A percentile compares a stretch with the other conserved stretches of the same genome.
Conservation (phyloP, 2,329 filamentous ascomycete species). For the Epichloe hybrida region DNA sequence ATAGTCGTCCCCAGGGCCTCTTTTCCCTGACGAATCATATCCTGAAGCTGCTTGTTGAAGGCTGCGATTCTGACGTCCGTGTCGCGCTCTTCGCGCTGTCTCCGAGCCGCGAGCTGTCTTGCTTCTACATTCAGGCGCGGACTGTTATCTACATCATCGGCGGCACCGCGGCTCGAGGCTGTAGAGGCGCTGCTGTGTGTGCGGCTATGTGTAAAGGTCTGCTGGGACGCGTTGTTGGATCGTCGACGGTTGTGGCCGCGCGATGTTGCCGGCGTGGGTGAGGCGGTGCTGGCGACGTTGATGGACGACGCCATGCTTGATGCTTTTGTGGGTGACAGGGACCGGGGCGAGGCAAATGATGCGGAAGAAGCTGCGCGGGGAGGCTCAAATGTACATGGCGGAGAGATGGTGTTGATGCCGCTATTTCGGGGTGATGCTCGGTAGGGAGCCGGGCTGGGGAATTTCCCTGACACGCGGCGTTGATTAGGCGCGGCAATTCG, state of each 20-base stretch:
- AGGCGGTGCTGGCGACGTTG: slow-evolving; percentile 10
- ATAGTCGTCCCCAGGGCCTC: slow-evolving; percentile 69
- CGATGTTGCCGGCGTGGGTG: slow-evolving; percentile 11
- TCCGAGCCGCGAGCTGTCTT: slow-evolving; percentile 57
- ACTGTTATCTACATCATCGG: slow-evolving; percentile 19
- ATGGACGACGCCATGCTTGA: slow-evolving; percentile 16
- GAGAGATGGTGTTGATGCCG: slow-evolving; percentile 22
- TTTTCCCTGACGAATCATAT: slow-evolving; percentile 80
- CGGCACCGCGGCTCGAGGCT: slow-evolving; percentile 19
- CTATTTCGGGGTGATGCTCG: slow-evolving; percentile 9
- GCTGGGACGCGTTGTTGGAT: slow-evolving; percentile 3
- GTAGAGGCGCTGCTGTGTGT: slow-evolving; percentile 31
- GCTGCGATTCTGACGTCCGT: slow-evolving; percentile 66
- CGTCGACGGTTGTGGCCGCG: slow-evolving; percentile 9
- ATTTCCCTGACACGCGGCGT: slow-evolving; percentile 17
- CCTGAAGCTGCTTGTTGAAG: slow-evolving; percentile 66
- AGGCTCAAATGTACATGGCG: slow-evolving; percentile 4
- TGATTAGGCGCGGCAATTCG: slow-evolving; percentile 28
- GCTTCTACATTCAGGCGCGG: slow-evolving; percentile 51
- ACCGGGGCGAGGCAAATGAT: slow-evolving; percentile 19
- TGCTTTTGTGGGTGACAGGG: slow-evolving; percentile 29
- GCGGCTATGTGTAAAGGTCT: slow-evolving; percentile 24
- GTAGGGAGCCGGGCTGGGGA: slow-evolving; percentile 7
- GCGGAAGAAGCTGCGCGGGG: slow-evolving; percentile 17
- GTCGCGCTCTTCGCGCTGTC: slow-evolving; percentile 60